Evolutionary conservation across 1,284 basidiomycete genomes (phyloP).

Genomic region (Erythrobasidium hasegawianum): DNA sequence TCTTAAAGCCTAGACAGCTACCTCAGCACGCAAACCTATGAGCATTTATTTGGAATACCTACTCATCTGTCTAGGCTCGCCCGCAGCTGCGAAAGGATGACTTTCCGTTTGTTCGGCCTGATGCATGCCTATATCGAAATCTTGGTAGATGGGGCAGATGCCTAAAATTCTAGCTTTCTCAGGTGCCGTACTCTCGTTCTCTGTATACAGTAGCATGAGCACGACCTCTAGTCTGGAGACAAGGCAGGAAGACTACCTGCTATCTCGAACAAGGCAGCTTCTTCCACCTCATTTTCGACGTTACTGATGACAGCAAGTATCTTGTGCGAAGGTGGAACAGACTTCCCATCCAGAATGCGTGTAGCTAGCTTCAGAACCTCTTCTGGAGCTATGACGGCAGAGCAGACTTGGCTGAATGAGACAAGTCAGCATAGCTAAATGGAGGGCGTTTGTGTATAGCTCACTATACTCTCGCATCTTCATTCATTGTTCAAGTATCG

Average conservation of each 20-base stretch:
- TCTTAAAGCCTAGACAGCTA: too few relatives aligned
- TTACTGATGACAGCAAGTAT: constrained; percentile 30
- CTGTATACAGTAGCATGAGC: too few relatives aligned
- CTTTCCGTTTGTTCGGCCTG: constrained; percentile 13
- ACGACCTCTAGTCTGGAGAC: too few relatives aligned
- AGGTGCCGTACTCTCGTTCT: too few relatives aligned
- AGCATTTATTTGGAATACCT: too few relatives aligned
- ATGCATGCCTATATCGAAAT: constrained; percentile 17
- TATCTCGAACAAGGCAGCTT: constrained; percentile 14
- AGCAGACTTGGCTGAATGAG: neutral
- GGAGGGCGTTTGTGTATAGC: neutral
- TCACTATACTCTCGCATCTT: neutral
- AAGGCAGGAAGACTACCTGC: constrained; percentile 9
- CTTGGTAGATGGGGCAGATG: constrained; percentile 21
- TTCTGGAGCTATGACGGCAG: neutral
- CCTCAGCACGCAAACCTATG: too few relatives aligned
- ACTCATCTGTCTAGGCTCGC: constrained; percentile 24
- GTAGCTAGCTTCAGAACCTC: constrained; percentile 33
- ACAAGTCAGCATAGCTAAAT: too few relatives aligned
- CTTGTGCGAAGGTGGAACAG: neutral
- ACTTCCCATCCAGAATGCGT: constrained; percentile 10
- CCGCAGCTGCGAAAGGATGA: constrained; percentile 13
- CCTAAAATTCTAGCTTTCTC: neutral
- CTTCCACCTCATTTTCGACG: constrained; percentile 21
- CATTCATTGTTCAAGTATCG: neutral